These are phyloP conservation scores for Trichoderma sp. DNA, from an alignment of 2,329 filamentous ascomycete genomes.

Conservation along the genomic window DNA sequence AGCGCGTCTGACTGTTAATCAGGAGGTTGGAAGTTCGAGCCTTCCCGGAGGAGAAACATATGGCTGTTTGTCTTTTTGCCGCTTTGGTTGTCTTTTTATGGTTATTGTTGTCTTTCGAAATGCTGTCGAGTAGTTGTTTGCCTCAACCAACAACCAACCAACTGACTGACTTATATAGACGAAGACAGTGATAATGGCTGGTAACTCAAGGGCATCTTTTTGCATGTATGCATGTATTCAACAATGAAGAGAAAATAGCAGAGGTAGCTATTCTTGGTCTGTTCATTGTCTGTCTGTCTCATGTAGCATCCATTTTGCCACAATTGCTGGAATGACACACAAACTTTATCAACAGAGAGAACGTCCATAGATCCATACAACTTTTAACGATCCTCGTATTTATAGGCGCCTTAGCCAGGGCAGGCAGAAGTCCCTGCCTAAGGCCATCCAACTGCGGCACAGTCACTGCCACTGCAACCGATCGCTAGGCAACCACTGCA, in stretches of 20 bases:
- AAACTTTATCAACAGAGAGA: background rate
- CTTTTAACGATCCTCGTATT: background rate
- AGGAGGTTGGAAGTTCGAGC: constrained; percentile 25
- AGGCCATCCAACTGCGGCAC: background rate
- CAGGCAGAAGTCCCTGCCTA: background rate
- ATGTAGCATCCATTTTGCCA: background rate
- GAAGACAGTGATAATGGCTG: background rate
- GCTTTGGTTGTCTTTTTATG: background rate
- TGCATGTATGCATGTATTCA: background rate
- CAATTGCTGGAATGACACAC: background rate
- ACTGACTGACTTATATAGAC: background rate
- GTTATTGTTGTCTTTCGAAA: background rate
- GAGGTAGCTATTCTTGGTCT: background rate
- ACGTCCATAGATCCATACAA: background rate
- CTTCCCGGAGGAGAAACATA: constrained; percentile 20
- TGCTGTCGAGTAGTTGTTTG: background rate
- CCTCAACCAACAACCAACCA: background rate
- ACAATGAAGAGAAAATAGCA: background rate
- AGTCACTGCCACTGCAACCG: background rate
- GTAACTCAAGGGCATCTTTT: background rate
- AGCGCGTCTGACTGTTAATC: constrained; percentile 59
- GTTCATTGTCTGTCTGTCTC: background rate
- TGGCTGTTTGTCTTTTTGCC: background rate
- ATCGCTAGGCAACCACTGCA: constrained; percentile 8
- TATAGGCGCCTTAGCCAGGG: background rate